phyloP scores from a whole-genome alignment of 345 rosid genomes.

The Bruguiera gymnorhiza region DNA sequence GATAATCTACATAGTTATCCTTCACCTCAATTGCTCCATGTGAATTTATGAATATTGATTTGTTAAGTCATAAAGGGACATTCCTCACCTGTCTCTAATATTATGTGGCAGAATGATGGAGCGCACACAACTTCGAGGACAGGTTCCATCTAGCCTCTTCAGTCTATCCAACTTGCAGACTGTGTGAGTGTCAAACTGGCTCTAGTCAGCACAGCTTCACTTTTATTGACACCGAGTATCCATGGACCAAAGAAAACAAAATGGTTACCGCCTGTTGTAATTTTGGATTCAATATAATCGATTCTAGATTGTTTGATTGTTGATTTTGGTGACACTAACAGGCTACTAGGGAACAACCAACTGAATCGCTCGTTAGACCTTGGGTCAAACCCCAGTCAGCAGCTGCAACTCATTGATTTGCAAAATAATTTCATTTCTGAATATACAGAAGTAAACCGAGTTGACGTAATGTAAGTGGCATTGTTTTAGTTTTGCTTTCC shows the following conservation, averaged over 20 bases:
- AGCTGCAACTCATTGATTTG: conserved; percentile 55
- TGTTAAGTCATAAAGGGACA: not conserved
- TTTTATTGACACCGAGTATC: not conserved
- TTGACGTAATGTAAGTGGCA: conserved; percentile 49
- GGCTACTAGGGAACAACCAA: conserved; percentile 45
- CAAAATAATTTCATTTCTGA: conserved; percentile 41
- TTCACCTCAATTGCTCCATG: not conserved
- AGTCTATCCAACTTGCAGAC: conserved; percentile 55
- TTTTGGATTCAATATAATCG: not conserved
- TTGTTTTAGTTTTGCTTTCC: not conserved
- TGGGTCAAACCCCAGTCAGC: conserved; percentile 38
- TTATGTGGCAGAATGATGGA: conserved; percentile 49
- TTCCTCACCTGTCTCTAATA: not conserved
- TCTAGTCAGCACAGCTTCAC: not conserved
- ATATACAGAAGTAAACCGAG: conserved; percentile 12
- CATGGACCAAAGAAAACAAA: not conserved
- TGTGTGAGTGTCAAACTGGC: conserved; percentile 48
- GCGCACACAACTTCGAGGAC: conserved; percentile 48
- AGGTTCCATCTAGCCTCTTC: conserved; percentile 53
- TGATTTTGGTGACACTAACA: conserved; percentile 21
- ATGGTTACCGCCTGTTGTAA: too few relatives aligned
- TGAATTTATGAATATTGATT: not conserved
- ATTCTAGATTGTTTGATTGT: conserved; percentile 1
- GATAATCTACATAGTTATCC: too few relatives aligned
- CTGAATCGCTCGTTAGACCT: conserved; percentile 54